Evolutionary conservation across 2,329 filamentous ascomycete species (phyloP), one percentile per base, ranked within the genome.

Genomic region (Fusarium sp.): DNA sequence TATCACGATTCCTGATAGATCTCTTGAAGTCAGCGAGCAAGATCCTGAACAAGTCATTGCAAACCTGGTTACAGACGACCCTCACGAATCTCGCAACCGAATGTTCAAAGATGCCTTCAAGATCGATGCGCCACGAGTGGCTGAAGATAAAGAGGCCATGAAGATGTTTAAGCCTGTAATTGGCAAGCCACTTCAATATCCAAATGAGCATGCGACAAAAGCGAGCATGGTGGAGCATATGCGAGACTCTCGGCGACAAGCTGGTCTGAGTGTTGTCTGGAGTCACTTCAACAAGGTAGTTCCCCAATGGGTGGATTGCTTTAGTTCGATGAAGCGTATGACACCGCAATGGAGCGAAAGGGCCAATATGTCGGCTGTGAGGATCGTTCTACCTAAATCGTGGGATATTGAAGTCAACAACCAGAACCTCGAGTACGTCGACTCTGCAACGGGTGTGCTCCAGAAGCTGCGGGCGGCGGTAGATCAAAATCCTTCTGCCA

Each of bases 241-340:
- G 46, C 42, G 61, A 52, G 70, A 77, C 70, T 68, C 79, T 18
- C 71, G 70, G n/a, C 76, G 77, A 9, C 83, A 84, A 64, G 63
- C 76, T 5, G 78, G 78, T 6, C 74, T 81, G 41, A 77, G 81
- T 39, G 72, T 73, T 20, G 75, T 81, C 23, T 78, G 77, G 59
- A 66, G 71, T 21, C 70, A 73, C 15, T 76, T 78, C 54, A 57
- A 68, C 2, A 71, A 68, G 35, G 72, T 67, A 18, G 69, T 77
- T 35, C 75, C 79, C 3, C 75, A 81, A 60, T 86, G 83, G 83
- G 78, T 76, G 16, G 66, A 74, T 8, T 79, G 80, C 13, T 77
- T 86, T 39, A 63, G 73, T 11, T 64, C 79, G 6, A 77, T 86
- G 61, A 77, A 77, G 63, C 70, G 71, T 16, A 77, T 73, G 67